Evolutionary conservation across 2,329 filamentous ascomycete genomes (phyloP).

Genomic region (Neonectria coccinea): DNA sequence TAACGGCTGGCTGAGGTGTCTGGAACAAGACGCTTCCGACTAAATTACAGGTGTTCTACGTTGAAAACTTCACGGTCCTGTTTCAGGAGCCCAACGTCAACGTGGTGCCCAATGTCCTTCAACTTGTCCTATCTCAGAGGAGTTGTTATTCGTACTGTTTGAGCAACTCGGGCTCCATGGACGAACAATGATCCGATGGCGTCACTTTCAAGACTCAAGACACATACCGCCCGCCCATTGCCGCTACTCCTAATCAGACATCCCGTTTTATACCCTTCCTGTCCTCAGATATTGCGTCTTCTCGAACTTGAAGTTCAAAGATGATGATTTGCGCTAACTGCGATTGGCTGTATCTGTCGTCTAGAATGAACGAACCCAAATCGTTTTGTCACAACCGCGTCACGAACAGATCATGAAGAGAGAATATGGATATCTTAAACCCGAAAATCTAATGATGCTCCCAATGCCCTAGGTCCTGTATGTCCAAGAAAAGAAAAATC

Average conservation of each 20-base stretch:
- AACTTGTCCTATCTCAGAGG: background rate
- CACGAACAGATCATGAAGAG: background rate
- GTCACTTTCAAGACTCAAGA: background rate
- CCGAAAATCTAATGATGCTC: constrained; percentile 31
- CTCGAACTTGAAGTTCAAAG: background rate
- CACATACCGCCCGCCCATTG: background rate
- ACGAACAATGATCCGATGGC: background rate
- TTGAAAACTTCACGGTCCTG: constrained; percentile 20
- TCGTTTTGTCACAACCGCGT: background rate
- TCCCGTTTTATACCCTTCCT: background rate
- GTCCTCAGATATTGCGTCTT: constrained; percentile 1
- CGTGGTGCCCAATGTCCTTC: background rate
- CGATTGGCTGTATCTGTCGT: background rate
- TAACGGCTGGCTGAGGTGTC: constrained; percentile 17
- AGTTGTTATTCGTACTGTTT: background rate
- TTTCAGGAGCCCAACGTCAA: constrained; percentile 7
- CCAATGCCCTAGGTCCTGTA: constrained; percentile 33
- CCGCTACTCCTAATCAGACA: background rate
- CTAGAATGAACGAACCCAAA: background rate
- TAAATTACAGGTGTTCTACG: background rate
- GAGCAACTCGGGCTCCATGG: background rate
- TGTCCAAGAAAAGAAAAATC: constrained; percentile 26
- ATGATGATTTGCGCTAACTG: background rate
- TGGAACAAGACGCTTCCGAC: background rate
- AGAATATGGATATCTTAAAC: constrained; percentile 23